phyloP scores from a whole-genome alignment of 441 rosid genomes.

The Euphorbia celastroides region DNA sequence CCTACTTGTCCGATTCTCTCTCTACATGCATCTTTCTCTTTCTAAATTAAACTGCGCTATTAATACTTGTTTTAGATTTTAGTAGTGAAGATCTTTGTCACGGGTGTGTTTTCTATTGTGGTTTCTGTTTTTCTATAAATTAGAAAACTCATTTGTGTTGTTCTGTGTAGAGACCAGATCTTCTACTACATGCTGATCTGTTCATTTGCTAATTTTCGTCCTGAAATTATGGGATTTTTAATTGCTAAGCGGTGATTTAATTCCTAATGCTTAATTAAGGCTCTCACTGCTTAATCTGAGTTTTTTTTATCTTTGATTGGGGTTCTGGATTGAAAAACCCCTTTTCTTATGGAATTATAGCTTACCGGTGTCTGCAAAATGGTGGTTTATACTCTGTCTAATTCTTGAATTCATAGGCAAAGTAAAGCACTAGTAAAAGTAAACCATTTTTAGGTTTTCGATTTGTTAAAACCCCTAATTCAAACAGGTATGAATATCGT shows the following conservation, averaged over 20 bases:
- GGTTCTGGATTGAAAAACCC: background rate
- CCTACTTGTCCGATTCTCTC: background rate
- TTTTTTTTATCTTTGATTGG: background rate
- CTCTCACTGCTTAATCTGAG: conserved; percentile 1
- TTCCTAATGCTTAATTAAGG: no score
- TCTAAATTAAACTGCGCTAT: background rate
- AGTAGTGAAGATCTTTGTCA: conserved; percentile 13
- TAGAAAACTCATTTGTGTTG: background rate
- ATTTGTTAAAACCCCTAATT: background rate
- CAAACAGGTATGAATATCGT: background rate
- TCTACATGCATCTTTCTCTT: conserved; percentile 6
- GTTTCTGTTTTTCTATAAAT: background rate
- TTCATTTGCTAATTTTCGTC: background rate
- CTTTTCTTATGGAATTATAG: background rate
- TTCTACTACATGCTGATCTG: conserved; percentile 15
- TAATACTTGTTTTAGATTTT: background rate
- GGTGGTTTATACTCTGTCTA: conserved; percentile 4
- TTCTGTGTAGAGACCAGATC: conserved; percentile 9
- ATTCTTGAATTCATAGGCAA: background rate
- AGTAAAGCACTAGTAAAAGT: background rate
- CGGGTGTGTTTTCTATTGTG: background rate
- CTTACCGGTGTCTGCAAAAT: background rate
- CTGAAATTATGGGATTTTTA: background rate
- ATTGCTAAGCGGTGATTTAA: background rate
- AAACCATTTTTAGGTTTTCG: conserved; percentile 1